Conservation (phyloP, 768 basidiomycete genomes). For the Cystofilobasidium bisporidii region DNA sequence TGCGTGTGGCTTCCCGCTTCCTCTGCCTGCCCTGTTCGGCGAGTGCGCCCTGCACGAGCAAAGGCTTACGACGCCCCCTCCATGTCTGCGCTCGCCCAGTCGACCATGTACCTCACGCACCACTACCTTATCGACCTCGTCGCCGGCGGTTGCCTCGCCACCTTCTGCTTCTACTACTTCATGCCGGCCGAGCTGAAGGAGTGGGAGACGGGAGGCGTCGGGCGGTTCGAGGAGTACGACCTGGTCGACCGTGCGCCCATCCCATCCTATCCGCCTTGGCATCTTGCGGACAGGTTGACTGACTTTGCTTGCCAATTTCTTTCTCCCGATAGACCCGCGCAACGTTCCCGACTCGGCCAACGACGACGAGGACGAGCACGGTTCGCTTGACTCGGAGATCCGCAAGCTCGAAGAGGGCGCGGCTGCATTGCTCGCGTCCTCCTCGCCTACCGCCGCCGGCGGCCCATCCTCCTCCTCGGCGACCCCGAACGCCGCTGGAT, state of each 20-base stretch:
- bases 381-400: conserved; percentile 37
- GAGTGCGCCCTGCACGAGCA: too few relatives aligned
- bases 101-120: conserved; percentile 31
- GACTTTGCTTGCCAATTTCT: background rate
- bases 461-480: conserved; percentile 1
- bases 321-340: background rate
- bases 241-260: conserved; percentile 25
- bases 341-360: conserved; percentile 12
- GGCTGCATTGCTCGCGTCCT: background rate
- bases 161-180: conserved; percentile 74
- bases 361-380: conserved; percentile 26
- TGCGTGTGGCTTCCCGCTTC: conserved; percentile 42
- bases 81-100: background rate
- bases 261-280: background rate
- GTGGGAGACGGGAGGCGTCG: conserved; percentile 20
- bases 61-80: too few relatives aligned
- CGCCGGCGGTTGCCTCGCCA: conserved; percentile 81
- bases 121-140: conserved; percentile 99
- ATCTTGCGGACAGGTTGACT: too few relatives aligned
- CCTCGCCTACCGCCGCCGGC: background rate
- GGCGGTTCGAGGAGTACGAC: conserved; percentile 29
- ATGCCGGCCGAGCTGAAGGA: conserved; percentile 62
- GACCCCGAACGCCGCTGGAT: background rate
- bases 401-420: conserved; percentile 36
- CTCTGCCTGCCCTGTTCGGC: background rate